Evolutionary conservation across 495 filamentous ascomycete species (phyloP), one percentile per base, ranked within the genome.

Genomic region (Penicillium soppii): DNA sequence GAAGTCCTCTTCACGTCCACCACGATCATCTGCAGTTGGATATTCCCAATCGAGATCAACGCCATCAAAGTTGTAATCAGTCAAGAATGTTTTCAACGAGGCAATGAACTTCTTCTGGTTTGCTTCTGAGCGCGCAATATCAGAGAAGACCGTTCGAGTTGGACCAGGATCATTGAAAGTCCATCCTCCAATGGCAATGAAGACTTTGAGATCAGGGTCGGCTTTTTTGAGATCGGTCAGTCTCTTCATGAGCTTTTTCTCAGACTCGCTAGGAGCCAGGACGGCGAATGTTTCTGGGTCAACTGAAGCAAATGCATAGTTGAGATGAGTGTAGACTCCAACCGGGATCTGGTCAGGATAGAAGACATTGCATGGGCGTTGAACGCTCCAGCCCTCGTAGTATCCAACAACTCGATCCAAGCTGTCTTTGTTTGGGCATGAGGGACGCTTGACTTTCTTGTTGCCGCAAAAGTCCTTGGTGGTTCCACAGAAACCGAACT

Each of bases 11-110:
- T 33, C 6, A 0, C 37, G 41, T 0, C 80, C 78, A 10, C 67
- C 58, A 12, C 72, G 66, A 2, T 77, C 73, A 8, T 49, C 21
- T 5, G 69, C 65, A 0, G 17, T 70, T 1, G 79, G 78, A 55
- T 79, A 83, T 29, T 83, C 77, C 80, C 81, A 84, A 55, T 83
- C 82, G 10, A 85, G 38, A 52, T 85, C 81, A 1, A 82, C 59
- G 1, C 83, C 84, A 40, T 79, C 64, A 43, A 83, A 82, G 3
- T 69, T 71, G 27, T 79, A 80, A 9, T 56, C 52, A 1, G 59
- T 26, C 72, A 82, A 71, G 57, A 79, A 80, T 1, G 19, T 30
- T 0, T 55, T 52, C 0, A 79, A 40, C 0, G 69, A 74, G 1
- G 23, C 17, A 47, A 82, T 72, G 62, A 84, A 85, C 3, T 50